A percentile compares a stretch with the other conserved stretches of the same genome.
Conservation (phyloP, 139 green algal species). For the Edaphochlamys debaryana region DNA sequence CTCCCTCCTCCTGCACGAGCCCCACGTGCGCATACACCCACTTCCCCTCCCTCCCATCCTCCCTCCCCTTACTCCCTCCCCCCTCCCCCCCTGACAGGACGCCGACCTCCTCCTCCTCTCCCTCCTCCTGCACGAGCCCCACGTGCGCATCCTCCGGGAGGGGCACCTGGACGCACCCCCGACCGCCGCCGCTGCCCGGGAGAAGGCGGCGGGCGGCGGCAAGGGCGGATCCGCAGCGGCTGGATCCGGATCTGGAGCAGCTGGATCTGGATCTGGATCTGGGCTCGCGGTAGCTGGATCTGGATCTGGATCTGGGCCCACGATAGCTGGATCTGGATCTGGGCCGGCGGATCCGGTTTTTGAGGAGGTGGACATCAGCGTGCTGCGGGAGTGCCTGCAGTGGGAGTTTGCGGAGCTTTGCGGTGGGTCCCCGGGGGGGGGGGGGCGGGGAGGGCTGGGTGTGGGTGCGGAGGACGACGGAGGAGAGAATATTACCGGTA, state of each 20-base stretch:
- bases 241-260: background rate
- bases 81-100: constrained; percentile 72
- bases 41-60: background rate
- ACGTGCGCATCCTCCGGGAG: constrained; percentile 89
- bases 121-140: constrained; percentile 90
- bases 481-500: too few relatives aligned
- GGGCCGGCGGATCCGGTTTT: background rate
- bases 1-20: constrained; percentile 59
- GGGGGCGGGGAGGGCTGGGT: background rate
- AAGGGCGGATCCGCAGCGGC: background rate
- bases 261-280: constrained; percentile 22
- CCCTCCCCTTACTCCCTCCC: background rate
- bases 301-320: background rate
- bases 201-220: background rate
- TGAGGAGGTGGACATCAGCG: constrained; percentile 67
- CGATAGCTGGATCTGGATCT: background rate
- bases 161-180: constrained; percentile 8
- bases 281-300: constrained; percentile 4
- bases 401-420: constrained; percentile 75
- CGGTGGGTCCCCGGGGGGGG: constrained; percentile 38
- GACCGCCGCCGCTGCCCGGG: background rate
- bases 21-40: constrained; percentile 87
- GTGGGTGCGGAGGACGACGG: too few relatives aligned
- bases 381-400: constrained; percentile 84
- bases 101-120: constrained; percentile 92